A percentile compares a stretch with the other conserved stretches of the same genome.
These are phyloP conservation scores for Penicillium sp. DNA, from an alignment of 2,329 filamentous ascomycete species.

Conservation along the genomic window DNA sequence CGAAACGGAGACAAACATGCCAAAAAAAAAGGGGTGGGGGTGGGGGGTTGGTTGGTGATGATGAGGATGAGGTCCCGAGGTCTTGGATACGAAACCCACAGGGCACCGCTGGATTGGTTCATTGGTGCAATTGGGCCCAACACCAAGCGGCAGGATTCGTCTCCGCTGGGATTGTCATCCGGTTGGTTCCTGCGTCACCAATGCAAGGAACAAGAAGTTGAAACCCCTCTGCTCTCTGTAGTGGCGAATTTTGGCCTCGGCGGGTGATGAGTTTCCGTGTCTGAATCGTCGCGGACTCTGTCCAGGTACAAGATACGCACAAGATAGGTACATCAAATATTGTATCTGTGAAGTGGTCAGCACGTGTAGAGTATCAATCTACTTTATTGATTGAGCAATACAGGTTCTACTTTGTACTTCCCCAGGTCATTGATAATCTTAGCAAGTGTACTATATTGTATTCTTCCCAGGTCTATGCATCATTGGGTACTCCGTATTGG, in stretches of 20 bases:
- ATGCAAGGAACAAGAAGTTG: conserved; percentile 28
- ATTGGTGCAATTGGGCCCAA: conserved; percentile 10
- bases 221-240: conserved; percentile 1
- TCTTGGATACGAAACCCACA: conserved; percentile 11
- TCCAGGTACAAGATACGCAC: background rate
- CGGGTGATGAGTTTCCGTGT: background rate
- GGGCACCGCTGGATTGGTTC: conserved; percentile 8
- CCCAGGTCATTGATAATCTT: background rate
- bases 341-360: background rate
- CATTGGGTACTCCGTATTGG: no score
- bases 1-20: conserved; percentile 1
- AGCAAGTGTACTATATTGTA: background rate
- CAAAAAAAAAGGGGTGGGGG: conserved; percentile 15
- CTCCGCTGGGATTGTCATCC: conserved; percentile 20
- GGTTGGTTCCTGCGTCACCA: conserved; percentile 18
- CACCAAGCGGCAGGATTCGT: conserved; percentile 27
- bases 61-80: conserved; percentile 23
- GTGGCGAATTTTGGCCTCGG: conserved; percentile 18
- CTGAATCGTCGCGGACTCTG: background rate
- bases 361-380: background rate
- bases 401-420: background rate
- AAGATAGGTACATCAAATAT: background rate
- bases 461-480: background rate
- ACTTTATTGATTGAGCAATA: background rate
- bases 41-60: conserved; percentile 11